phyloP scores from a whole-genome alignment of 2,329 filamentous ascomycete genomes.

The Fusarium ramigenum region DNA sequence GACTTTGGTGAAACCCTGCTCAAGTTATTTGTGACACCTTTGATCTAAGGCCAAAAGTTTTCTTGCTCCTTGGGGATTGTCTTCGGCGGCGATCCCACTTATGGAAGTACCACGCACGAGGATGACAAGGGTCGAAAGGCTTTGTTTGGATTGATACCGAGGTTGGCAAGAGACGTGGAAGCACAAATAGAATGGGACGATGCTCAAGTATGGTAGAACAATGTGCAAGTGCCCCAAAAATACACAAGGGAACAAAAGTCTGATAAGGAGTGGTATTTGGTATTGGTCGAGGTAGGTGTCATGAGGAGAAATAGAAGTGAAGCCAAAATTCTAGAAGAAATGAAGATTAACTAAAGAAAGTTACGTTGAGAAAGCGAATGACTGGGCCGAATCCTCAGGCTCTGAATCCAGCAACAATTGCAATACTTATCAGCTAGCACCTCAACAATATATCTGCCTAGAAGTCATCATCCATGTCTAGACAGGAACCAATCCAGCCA shows the following conservation, averaged over 20 bases:
- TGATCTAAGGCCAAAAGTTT: not conserved
- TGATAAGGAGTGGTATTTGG: constrained; percentile 5
- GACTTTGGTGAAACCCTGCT: not conserved
- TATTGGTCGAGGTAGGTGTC: constrained; percentile 8
- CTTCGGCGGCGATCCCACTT: constrained; percentile 42
- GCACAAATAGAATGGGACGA: constrained; percentile 21
- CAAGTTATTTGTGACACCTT: not conserved
- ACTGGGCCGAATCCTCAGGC: not conserved
- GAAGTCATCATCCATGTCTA: constrained; percentile 8
- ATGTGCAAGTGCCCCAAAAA: constrained; percentile 13
- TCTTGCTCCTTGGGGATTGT: constrained; percentile 24
- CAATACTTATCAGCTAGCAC: constrained; percentile 2
- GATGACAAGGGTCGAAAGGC: constrained; percentile 23
- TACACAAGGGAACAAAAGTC: constrained; percentile 9
- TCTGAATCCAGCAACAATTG: not conserved
- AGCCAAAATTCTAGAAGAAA: not conserved
- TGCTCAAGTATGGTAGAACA: constrained; percentile 10
- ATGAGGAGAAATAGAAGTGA: constrained; percentile 2
- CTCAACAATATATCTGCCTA: constrained; percentile 14
- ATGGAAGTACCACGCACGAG: constrained; percentile 31
- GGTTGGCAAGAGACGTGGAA: constrained; percentile 4
- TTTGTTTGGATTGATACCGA: constrained; percentile 8
- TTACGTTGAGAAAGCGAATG: not conserved
- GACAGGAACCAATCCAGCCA: constrained; percentile 8
- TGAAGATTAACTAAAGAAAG: not conserved